Conservation (phyloP, 2,329 filamentous ascomycete species). For the Teratosphaeria destructans region DNA sequence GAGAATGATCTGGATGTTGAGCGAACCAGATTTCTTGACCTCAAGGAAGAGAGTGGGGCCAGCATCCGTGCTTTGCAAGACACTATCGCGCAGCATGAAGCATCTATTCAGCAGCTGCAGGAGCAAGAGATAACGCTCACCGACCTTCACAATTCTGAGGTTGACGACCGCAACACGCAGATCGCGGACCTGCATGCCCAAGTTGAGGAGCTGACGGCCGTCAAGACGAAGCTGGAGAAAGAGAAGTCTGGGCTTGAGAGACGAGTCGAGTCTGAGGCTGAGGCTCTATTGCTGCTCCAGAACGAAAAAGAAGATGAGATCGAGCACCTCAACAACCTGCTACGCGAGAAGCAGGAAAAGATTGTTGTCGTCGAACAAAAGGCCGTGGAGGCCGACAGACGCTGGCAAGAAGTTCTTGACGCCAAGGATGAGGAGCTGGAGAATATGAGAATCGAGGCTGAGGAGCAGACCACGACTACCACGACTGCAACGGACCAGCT, state of each 20-base stretch:
- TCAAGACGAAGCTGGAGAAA: slow-evolving; percentile 16
- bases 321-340: slow-evolving; percentile 16
- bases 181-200: slow-evolving; percentile 22
- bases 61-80: slow-evolving; percentile 16
- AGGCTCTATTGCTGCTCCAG: slow-evolving; percentile 26
- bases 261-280: slow-evolving; percentile 26
- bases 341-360: slow-evolving; percentile 25
- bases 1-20: slow-evolving; percentile 12
- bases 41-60: slow-evolving; percentile 16
- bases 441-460: slow-evolving; percentile 15
- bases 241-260: slow-evolving; percentile 23
- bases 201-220: slow-evolving; percentile 9
- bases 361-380: slow-evolving; percentile 23
- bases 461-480: slow-evolving; percentile 12
- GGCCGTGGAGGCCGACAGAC: slow-evolving; percentile 27
- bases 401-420: slow-evolving; percentile 30
- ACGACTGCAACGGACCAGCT: slow-evolving; percentile 17
- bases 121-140: slow-evolving; percentile 13
- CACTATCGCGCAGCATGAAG: slow-evolving; percentile 15
- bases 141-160: slow-evolving; percentile 21
- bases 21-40: slow-evolving; percentile 9
- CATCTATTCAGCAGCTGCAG: slow-evolving; percentile 16
- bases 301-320: slow-evolving; percentile 24
- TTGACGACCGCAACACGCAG: slow-evolving; percentile 22
- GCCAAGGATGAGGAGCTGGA: slow-evolving; percentile 29